Conservation (phyloP, 768 basidiomycete genomes). For the Trametes sanguinea region DNA sequence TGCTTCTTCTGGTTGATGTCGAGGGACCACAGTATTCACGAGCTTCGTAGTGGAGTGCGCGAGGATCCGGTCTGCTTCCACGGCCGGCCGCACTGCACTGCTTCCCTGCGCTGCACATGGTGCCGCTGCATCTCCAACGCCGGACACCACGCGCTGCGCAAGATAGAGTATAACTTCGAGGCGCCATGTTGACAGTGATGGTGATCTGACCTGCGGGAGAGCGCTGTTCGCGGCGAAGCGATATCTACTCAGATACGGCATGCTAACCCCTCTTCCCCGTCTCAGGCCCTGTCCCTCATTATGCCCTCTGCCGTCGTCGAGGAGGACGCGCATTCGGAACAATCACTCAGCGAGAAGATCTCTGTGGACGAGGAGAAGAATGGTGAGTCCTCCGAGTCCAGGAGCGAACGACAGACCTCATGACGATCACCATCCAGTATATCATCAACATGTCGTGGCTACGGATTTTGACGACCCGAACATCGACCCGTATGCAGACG, state of each 20-base stretch:
- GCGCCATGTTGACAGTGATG: neutral
- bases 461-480: conserved; percentile 38
- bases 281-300: conserved; percentile 14
- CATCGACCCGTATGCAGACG: conserved; percentile 32
- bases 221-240: neutral
- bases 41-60: too few relatives aligned
- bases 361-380: conserved; percentile 23
- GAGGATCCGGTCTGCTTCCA: too few relatives aligned
- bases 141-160: neutral
- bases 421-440: neutral
- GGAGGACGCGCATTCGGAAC: conserved; percentile 16
- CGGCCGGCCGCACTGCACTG: neutral
- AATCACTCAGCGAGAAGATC: conserved; percentile 25
- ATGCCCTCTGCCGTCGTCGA: conserved; percentile 12
- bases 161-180: neutral
- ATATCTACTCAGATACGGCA: neutral
- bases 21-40: too few relatives aligned
- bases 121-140: neutral
- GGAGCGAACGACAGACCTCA: neutral
- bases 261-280: neutral
- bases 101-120: conserved; percentile 5
- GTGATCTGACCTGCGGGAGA: neutral
- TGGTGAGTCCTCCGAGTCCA: conserved; percentile 4
- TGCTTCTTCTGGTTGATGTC: neutral
- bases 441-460: conserved; percentile 8